A percentile compares a stretch with the other conserved stretches of the same genome.
These are phyloP conservation scores for Sporothrix euskadiensis DNA, from an alignment of 2,329 filamentous ascomycete species.

Conservation along the genomic window DNA sequence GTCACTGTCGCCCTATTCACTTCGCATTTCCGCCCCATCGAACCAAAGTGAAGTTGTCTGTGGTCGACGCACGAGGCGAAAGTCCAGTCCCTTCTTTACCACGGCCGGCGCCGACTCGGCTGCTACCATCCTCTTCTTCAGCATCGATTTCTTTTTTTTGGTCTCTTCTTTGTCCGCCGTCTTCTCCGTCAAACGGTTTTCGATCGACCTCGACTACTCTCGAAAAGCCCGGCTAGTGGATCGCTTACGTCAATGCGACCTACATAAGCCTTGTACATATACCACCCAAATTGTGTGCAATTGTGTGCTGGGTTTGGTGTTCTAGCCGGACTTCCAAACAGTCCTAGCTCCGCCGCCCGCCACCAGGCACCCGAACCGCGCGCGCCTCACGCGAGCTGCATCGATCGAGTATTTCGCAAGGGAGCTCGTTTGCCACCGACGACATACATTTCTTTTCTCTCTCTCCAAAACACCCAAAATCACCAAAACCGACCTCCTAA, in stretches of 20 bases:
- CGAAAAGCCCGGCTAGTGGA: conserved; percentile 11
- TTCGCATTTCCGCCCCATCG: neutral
- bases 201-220: neutral
- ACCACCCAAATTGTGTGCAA: neutral
- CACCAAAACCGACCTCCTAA: neutral
- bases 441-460: neutral
- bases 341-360: conserved; percentile 1
- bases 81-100: neutral
- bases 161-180: neutral
- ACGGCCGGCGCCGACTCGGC: conserved; percentile 1
- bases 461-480: neutral
- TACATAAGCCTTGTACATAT: conserved; percentile 4
- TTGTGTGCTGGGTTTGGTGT: conserved; percentile 13
- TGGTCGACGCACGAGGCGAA: neutral
- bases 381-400: conserved; percentile 19
- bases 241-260: neutral
- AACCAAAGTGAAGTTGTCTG: conserved; percentile 9
- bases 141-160: neutral
- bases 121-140: neutral
- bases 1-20: neutral
- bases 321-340: conserved; percentile 9
- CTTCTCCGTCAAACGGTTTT: neutral
- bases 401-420: neutral
- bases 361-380: conserved; percentile 1
- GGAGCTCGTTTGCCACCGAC: neutral